Percentiles rank a stretch among this genome's conserved stretches.
phyloP scores from a whole-genome alignment of 208 protist genomes.

The Trypanosoma melophagium region DNA sequence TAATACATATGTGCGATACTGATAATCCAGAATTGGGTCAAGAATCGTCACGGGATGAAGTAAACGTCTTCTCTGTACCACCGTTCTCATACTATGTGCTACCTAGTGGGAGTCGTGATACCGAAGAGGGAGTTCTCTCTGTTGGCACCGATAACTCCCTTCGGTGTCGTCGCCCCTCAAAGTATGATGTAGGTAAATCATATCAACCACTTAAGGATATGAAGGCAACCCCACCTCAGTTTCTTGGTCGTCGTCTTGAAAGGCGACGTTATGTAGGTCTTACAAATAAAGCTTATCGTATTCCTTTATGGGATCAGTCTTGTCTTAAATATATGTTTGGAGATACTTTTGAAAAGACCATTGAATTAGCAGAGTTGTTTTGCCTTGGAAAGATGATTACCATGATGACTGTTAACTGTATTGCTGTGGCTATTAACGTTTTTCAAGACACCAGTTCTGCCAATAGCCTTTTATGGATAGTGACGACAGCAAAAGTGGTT shows the following conservation, averaged over 20 bases:
- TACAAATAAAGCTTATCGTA: constrained; percentile 21
- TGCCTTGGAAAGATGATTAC: constrained; percentile 13
- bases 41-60: not conserved
- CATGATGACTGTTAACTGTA: constrained; percentile 26
- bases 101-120: not conserved
- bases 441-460: constrained; percentile 5
- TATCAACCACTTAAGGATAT: not conserved
- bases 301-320: constrained; percentile 39
- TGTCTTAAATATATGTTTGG: constrained; percentile 32
- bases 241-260: constrained; percentile 6
- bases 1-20: not conserved
- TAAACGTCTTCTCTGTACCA: constrained; percentile 20
- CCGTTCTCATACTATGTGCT: constrained; percentile 21
- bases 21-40: not conserved
- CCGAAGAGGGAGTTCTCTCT: not conserved
- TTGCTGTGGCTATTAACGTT: constrained; percentile 31
- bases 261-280: constrained; percentile 9
- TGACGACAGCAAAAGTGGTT: constrained; percentile 14
- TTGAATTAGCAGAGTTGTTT: constrained; percentile 30
- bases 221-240: not conserved
- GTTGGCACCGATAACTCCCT: not conserved
- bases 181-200: not conserved
- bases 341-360: constrained; percentile 21
- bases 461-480: constrained; percentile 9
- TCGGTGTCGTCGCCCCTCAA: too few species aligned